phyloP scores from a whole-genome alignment of 257 asterid genomes.

The Fraxinus pennsylvanica region DNA sequence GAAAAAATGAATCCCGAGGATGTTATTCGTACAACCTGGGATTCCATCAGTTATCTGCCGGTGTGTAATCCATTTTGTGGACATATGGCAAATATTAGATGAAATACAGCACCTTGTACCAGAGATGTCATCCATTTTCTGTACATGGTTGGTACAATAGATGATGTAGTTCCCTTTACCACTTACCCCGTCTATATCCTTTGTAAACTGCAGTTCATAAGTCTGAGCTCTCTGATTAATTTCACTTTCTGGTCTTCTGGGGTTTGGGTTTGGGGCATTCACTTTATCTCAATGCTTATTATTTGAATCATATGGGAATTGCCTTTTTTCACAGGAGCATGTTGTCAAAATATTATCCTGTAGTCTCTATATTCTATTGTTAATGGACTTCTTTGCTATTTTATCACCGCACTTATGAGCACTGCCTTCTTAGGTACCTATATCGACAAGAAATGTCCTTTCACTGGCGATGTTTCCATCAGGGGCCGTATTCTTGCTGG shows the following conservation, averaged over 20 bases:
- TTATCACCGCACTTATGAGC: background rate
- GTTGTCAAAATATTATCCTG: background rate
- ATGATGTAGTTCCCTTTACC: background rate
- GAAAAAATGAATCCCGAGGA: background rate
- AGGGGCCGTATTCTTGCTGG: constrained; percentile 86
- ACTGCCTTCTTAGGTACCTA: constrained; percentile 50
- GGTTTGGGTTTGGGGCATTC: background rate
- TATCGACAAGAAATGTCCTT: constrained; percentile 86
- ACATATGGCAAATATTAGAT: background rate
- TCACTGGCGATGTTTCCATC: constrained; percentile 75
- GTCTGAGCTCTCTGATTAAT: background rate
- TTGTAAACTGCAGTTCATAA: background rate
- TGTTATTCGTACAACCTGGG: background rate
- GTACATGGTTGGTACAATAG: background rate
- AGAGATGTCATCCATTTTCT: background rate
- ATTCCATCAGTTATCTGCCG: background rate
- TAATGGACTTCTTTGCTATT: background rate
- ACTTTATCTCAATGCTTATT: background rate
- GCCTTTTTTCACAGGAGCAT: background rate
- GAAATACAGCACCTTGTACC: background rate
- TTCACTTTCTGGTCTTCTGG: background rate
- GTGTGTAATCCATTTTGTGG: background rate
- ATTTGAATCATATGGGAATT: background rate
- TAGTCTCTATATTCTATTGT: background rate
- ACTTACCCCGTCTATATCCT: background rate